Base-by-base conservation (phyloP, 169 alveolate genomes). In the Fabrea salina region DNA sequence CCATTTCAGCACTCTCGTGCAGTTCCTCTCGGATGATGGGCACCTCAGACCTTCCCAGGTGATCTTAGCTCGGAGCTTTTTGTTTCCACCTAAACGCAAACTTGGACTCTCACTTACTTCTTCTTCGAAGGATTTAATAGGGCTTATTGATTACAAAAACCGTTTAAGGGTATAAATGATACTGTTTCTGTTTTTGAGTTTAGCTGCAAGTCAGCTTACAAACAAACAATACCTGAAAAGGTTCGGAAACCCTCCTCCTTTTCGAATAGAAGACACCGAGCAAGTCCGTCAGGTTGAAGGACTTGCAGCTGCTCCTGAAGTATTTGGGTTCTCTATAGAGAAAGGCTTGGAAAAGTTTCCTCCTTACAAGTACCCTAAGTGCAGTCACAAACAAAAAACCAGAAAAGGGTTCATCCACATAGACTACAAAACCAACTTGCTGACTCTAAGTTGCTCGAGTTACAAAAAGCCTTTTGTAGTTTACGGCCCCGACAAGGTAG, bases 11-110 rank as follows among this genome's bases (percentile, higher is more conserved):
- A 61, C 50, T 68, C 39, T 47, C 57, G 66, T 68, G 61, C 66
- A 41, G 40, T 44, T 4, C 78, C 78, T 68, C 78, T 68, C 78
- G 78, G 78, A 43, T 68, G 78, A 68, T 33, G 61, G 78, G 78
- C 78, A 68, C 61, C 78, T 68, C 78, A 68, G 78, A 68, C 78
- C 78, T 68, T 68, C 78, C 78, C 78, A 68, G 78, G 41, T 68
- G 41, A n/a, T 56, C 25, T 27, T 56, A 16, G 16, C 22, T 16
- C 53, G 11, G 16, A 44, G 53, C 53, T 44, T 11, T 44, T 11
- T 44, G 53, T 44, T 44, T 44, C 11, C 53, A 44, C 53, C 53
- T 44, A 11, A 44, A 44, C 53, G 16, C 53, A 44, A 44, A 44
- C 53, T 44, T 44, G 16, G 53, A 44, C 53, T 44, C 53, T 11